Conservation (phyloP, 768 basidiomycete genomes). For the Agrocybe chaxingu region DNA sequence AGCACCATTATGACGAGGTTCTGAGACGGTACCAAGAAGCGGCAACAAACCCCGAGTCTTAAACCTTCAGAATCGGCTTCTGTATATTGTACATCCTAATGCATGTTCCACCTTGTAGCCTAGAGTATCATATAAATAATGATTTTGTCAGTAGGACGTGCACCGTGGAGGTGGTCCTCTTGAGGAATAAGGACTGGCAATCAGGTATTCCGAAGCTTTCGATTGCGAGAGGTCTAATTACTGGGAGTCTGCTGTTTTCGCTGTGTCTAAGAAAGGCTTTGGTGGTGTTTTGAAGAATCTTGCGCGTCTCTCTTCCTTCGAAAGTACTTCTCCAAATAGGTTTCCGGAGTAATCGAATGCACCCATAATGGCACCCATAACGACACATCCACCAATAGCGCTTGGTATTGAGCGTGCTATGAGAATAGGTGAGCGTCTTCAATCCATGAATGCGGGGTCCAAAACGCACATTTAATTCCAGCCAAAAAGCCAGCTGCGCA, state of each 20-base stretch:
- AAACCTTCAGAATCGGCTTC: background rate
- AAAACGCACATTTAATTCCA: slow-evolving; percentile 69
- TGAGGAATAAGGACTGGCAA: no score
- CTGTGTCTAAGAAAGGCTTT: slow-evolving; percentile 32
- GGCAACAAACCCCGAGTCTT: slow-evolving; percentile 2
- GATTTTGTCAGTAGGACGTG: no score
- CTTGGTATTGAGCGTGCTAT: slow-evolving; percentile 81
- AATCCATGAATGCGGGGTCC: slow-evolving; percentile 1
- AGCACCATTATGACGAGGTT: slow-evolving; percentile 37
- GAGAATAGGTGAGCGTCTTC: background rate
- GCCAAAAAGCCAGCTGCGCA: slow-evolving; percentile 94
- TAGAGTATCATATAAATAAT: no score
- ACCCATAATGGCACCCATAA: slow-evolving; percentile 78
- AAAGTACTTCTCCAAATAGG: slow-evolving; percentile 42
- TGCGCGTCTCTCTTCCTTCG: slow-evolving; percentile 67
- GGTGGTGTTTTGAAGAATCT: slow-evolving; percentile 80
- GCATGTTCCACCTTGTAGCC: no score
- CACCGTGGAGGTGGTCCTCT: no score
- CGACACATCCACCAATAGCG: slow-evolving; percentile 74
- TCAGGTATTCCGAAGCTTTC: slow-evolving; percentile 9
- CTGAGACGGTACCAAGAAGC: slow-evolving; percentile 35
- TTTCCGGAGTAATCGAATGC: slow-evolving; percentile 78
- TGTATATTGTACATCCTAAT: no score
- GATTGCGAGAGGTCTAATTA: slow-evolving; percentile 17
- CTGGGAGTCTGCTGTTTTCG: slow-evolving; percentile 15